Conservation (phyloP, 2,329 filamentous ascomycete species). For the Aureobasidium sp. region DNA sequence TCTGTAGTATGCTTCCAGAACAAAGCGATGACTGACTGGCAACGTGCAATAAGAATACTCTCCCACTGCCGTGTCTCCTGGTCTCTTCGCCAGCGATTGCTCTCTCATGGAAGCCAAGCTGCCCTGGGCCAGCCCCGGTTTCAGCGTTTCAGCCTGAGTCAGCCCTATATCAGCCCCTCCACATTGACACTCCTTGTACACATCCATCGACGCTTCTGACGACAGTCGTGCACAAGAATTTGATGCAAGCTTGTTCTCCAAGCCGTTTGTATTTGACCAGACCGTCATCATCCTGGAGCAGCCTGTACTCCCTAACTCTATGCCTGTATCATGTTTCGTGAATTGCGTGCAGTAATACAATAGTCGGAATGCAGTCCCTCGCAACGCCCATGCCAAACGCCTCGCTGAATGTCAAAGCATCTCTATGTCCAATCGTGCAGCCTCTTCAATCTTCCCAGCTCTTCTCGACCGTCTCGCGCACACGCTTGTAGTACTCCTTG, state of each 20-base stretch:
- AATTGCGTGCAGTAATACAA: background rate
- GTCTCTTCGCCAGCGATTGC: background rate
- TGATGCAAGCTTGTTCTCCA: background rate
- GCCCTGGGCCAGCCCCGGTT: slow-evolving; percentile 2
- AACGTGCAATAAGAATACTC: background rate
- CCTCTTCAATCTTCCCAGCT: slow-evolving; percentile 66
- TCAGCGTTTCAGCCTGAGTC: slow-evolving; percentile 8
- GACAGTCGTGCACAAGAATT: background rate
- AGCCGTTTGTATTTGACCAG: background rate
- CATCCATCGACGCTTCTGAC: background rate
- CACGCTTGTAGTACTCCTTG: slow-evolving; percentile 90
- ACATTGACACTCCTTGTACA: background rate
- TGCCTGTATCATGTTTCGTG: background rate
- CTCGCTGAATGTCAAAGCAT: slow-evolving; percentile 11
- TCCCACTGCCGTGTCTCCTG: background rate
- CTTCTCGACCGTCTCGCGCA: slow-evolving; percentile 96
- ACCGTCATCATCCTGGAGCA: background rate
- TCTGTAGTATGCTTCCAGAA: background rate
- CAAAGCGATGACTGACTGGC: background rate
- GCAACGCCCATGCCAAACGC: slow-evolving; percentile 11
- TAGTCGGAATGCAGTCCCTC: background rate
- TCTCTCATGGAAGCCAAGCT: background rate
- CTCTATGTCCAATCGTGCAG: background rate
- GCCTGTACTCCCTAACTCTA: background rate
- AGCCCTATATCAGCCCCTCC: slow-evolving; percentile 1